phyloP scores from a whole-genome alignment of 164 flowering plant genomes.

The Tetrastigma voinierianum region DNA sequence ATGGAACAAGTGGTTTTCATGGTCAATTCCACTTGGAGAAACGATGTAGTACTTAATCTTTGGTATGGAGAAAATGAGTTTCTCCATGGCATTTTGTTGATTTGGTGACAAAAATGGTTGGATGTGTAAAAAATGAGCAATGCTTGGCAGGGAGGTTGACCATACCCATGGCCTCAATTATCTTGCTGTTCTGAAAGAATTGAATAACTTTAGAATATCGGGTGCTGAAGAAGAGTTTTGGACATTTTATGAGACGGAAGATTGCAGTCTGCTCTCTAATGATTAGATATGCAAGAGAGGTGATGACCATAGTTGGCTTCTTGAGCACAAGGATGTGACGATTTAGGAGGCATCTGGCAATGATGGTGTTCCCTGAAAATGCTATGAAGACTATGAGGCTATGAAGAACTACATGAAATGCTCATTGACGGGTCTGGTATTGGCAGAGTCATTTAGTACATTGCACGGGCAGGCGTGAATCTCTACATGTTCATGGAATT shows the following conservation, averaged over 20 bases:
- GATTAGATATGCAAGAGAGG: constrained; percentile 38
- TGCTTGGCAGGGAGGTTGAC: constrained; percentile 22
- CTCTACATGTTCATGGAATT: constrained; percentile 91
- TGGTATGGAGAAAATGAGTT: constrained; percentile 32
- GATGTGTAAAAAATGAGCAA: constrained; percentile 49
- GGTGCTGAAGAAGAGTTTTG: constrained; percentile 50
- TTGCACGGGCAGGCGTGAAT: constrained; percentile 46
- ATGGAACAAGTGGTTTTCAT: constrained; percentile 23
- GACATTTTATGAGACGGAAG: constrained; percentile 39
- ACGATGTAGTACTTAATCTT: constrained; percentile 12
- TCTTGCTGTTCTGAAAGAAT: constrained; percentile 63
- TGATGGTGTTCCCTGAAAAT: constrained; percentile 80
- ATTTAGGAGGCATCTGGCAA: constrained; percentile 73
- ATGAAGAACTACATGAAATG: constrained; percentile 89
- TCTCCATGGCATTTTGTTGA: constrained; percentile 38
- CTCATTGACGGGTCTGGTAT: constrained; percentile 85
- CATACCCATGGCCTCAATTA: constrained; percentile 40
- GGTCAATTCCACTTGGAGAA: constrained; percentile 24
- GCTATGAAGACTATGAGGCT: too few species aligned
- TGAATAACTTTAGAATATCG: constrained; percentile 49
- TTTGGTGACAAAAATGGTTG: constrained; percentile 42
- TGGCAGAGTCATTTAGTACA: constrained; percentile 82
- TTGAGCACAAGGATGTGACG: constrained; percentile 65
- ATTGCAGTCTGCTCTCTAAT: constrained; percentile 45
- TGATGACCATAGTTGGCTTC: constrained; percentile 80